Evolutionary conservation across 192 early-diverging fungal species (phyloP).

Genomic region (Podila verticillata): DNA sequence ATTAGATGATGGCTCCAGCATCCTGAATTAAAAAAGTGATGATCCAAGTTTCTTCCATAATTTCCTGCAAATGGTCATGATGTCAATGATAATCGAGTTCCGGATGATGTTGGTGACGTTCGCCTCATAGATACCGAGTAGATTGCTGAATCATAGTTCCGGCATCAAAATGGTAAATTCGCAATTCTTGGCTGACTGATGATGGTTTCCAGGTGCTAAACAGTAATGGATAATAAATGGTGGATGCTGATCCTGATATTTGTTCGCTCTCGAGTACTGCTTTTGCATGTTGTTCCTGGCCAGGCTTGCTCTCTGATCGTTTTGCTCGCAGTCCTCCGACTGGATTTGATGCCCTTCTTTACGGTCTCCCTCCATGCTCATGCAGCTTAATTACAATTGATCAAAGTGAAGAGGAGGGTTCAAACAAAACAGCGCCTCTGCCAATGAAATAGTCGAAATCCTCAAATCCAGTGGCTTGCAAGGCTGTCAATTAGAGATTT

Average conservation of each 20-base stretch:
- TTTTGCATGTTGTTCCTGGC: not conserved
- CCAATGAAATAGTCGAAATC: not conserved
- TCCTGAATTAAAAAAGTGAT: conserved; percentile 2
- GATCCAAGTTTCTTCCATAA: not conserved
- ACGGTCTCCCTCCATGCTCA: not conserved
- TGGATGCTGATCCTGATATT: not conserved
- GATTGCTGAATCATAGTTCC: conserved; percentile 40
- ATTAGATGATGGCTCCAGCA: conserved; percentile 13
- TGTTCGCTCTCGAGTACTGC: no score
- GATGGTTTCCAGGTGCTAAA: not conserved
- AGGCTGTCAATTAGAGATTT: not conserved
- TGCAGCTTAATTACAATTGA: conserved; percentile 1
- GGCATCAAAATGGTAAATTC: conserved; percentile 4
- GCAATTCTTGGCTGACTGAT: not conserved
- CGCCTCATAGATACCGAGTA: not conserved
- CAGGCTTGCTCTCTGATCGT: not conserved
- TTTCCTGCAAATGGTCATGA: not conserved
- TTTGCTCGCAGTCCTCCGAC: no score
- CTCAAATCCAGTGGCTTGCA: not conserved
- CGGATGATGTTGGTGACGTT: not conserved
- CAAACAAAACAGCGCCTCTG: not conserved
- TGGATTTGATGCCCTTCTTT: no score
- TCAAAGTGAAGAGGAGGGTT: conserved; percentile 7
- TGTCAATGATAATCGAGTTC: not conserved
- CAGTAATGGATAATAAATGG: not conserved